Percentiles rank a stretch among this genome's conserved stretches.
Conservation (phyloP, 352 stramenopile species). For the Sclerospora graminicola region DNA sequence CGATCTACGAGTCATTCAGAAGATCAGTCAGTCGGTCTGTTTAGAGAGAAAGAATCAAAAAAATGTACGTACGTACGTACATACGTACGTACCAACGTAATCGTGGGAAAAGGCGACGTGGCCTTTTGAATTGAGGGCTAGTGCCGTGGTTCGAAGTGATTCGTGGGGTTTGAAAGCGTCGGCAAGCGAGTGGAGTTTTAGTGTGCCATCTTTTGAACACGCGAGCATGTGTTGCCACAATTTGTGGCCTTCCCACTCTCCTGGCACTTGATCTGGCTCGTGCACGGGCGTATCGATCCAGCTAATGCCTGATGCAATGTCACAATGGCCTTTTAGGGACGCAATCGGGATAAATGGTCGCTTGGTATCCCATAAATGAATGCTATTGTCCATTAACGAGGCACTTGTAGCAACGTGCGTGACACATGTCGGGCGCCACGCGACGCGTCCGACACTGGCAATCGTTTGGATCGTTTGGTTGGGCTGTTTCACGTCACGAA, state of each 20-base stretch:
- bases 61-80: too few species aligned
- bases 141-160: slow-evolving; percentile 52
- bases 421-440: slow-evolving; percentile 63
- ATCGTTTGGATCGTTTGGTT: slow-evolving; percentile 83
- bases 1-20: too few species aligned
- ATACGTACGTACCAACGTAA: slow-evolving; percentile 44
- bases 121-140: slow-evolving; percentile 72
- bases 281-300: slow-evolving; percentile 78
- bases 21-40: too few species aligned
- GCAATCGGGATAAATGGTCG: slow-evolving; percentile 76
- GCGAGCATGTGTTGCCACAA: slow-evolving; percentile 86
- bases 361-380: slow-evolving; percentile 82
- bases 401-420: slow-evolving; percentile 82
- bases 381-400: slow-evolving; percentile 80
- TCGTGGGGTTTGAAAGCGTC: slow-evolving; percentile 79
- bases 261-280: slow-evolving; percentile 23
- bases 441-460: slow-evolving; percentile 69
- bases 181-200: slow-evolving; percentile 79
- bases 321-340: slow-evolving; percentile 76
- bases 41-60: too few species aligned
- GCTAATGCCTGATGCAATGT: slow-evolving; percentile 75
- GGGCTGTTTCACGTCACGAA: slow-evolving; percentile 57
- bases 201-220: slow-evolving; percentile 80
- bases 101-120: slow-evolving; percentile 80
- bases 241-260: slow-evolving; percentile 60